Evolutionary conservation across 257 asterid species (phyloP), one percentile per base, ranked within the genome.

Genomic region (Linaria vulgaris): DNA sequence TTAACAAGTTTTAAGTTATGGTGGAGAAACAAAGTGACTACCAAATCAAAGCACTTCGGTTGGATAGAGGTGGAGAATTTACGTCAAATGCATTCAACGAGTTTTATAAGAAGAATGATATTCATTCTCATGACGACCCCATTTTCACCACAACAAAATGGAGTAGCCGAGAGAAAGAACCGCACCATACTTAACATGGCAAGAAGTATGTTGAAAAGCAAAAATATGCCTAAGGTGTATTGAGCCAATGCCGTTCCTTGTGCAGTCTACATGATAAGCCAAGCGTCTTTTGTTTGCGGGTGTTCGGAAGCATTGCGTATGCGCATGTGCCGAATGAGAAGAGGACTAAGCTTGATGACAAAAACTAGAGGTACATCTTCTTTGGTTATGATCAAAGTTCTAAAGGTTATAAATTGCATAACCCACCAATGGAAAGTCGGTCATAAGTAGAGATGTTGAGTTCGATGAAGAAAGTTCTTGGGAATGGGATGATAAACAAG

Each of bases 271-370:
- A n/a, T 57, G 21, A 9, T 21, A 6, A 57, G 12, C 6, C 37
- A 0, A 25, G 27, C 0, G 55, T 61, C 10, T 17, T 24, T 4
- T 23, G 24, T 23, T 44, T 61, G 13, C 56, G 56, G 1, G n/a
- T 61, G n/a, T 43, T 61, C 45, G 66, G 66, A 12, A 43, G 55
- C 44, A 8, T 61, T n/a, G n/a, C n/a, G 0, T 43, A 61, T 25
- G 66, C 14, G 6, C 66, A 61, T 24, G 43, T 61, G 4, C 56
- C 66, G 9, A 43, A 61, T 66, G 24, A 15, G 20, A 50, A 50
- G 24, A 50, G 56, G 10, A 4, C 9, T n/a, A 50, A 50, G 12
- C 24, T n/a, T n/a, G n/a, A n/a, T n/a, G n/a, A n/a, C n/a, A n/a
- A n/a, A n/a, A n/a, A n/a, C n/a, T n/a, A n/a, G 10, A 19, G 30